Base-by-base conservation (phyloP, 306 rosid species). In the Cucurbita pepo region DNA sequence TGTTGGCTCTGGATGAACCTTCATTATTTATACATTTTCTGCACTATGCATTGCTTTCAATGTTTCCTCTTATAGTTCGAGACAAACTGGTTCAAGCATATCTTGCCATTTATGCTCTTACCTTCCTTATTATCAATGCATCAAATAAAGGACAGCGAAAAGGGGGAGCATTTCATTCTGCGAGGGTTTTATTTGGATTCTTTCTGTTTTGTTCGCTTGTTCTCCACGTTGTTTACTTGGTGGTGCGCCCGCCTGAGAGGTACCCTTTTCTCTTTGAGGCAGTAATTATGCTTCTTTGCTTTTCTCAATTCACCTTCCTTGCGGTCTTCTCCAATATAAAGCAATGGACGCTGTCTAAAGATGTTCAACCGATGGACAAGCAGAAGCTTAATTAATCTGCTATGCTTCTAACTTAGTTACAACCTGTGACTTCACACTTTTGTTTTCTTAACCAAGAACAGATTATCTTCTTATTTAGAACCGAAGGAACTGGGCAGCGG, bases 181-280 rank as follows among this genome's bases (percentile, higher is more conserved):
- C 79, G 66, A 36, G 79, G 53, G 50, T 80, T n/a, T 71, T 78
- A 72, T 57, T 5, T 41, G 64, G 79, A 41, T 48, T 71, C 72
- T 62, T 72, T 65, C 77, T 78, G 56, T 16, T 77, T 18, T 81
- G 80, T 62, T 87, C 81, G 3, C 67, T 84, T 53, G n/a, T 80
- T 83, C 90, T 94, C 75, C 98, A 90, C 75, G n/a, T 87, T 65
- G 91, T 87, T 76, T 94, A 89, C 81, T 74, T 90, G 74, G 82
- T 76, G 73, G 45, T 82, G 88, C 78, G 56, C 37, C 85, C 97
- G 43, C 98, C 98, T 8, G 67, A 66, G 51, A 84, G 87, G 84
- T 90, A 85, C 73, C 96, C 97, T 76, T 94, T 82, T 84, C 86
- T 94, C 73, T 94, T 87, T 71, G 97, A 90, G 81, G 98, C 98